Percentiles rank a stretch among this genome's conserved stretches.
Conservation (phyloP, 108 stramenopile genomes). For the Pseudonitzschia pungens region DNA sequence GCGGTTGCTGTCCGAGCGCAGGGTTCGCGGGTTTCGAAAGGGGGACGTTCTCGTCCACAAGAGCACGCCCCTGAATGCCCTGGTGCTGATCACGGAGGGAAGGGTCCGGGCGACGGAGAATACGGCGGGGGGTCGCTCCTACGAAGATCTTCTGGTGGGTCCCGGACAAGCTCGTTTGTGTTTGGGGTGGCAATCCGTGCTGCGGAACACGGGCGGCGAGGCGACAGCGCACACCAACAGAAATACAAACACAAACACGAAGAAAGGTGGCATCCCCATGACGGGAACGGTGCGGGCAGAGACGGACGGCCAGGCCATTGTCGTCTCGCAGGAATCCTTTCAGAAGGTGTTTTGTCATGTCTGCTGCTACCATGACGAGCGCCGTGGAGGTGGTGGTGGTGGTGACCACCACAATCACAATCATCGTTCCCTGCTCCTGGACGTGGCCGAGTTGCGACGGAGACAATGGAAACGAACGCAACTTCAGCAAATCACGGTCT, state of each 20-base stretch:
- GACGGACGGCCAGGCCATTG: constrained; percentile 32
- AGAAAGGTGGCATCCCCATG: neutral
- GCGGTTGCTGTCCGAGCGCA: constrained; percentile 11
- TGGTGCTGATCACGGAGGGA: constrained; percentile 75
- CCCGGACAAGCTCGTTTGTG: constrained; percentile 23
- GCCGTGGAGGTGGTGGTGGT: too few relatives aligned
- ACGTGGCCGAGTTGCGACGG: neutral
- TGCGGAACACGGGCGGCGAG: constrained; percentile 24
- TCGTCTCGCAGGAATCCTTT: constrained; percentile 28
- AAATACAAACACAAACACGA: neutral
- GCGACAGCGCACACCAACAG: neutral
- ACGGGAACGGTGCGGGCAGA: constrained; percentile 25
- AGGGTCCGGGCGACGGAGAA: constrained; percentile 45
- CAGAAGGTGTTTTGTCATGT: constrained; percentile 12
- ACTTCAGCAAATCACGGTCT: constrained; percentile 39
- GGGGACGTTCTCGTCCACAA: constrained; percentile 58
- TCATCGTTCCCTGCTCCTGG: constrained; percentile 33
- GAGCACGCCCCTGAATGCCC: constrained; percentile 38
- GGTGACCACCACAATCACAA: constrained; percentile 19
- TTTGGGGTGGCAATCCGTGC: constrained; percentile 49
- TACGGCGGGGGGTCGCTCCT: constrained; percentile 38
- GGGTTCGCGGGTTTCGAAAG: constrained; percentile 23
- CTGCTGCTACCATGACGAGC: neutral
- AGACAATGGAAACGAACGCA: constrained; percentile 11
- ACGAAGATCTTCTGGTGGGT: constrained; percentile 53